These are phyloP conservation scores for Oemleria cerasiformis DNA, from an alignment of 306 rosid genomes.

Conservation along the genomic window DNA sequence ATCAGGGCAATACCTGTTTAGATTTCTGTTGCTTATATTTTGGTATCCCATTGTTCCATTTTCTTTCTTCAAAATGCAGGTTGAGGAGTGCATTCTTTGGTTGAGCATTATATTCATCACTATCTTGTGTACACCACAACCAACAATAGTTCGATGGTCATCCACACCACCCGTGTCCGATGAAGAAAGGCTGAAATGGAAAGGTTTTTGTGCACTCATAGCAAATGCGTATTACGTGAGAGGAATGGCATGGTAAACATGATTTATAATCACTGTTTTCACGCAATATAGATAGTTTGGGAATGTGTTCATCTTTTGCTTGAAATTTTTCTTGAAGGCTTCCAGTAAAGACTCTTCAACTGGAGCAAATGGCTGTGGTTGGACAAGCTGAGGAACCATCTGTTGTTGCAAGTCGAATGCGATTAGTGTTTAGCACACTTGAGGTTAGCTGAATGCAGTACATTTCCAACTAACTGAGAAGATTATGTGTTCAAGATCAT, in stretches of 20 bases:
- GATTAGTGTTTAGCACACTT: slow-evolving; percentile 79
- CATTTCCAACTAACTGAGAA: not conserved
- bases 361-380: slow-evolving; percentile 89
- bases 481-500: not conserved
- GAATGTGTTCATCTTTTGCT: not conserved
- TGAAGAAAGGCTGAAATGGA: slow-evolving; percentile 90
- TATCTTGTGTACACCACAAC: slow-evolving; percentile 94
- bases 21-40: slow-evolving; percentile 3
- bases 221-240: slow-evolving; percentile 88
- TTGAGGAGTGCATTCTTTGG: slow-evolving; percentile 94
- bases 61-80: slow-evolving; percentile 40
- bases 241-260: slow-evolving; percentile 98
- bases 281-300: not conserved
- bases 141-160: slow-evolving; percentile 95
- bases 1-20: not conserved
- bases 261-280: not conserved
- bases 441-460: slow-evolving; percentile 55
- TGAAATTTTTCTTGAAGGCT: slow-evolving; percentile 57
- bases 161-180: slow-evolving; percentile 83
- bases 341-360: slow-evolving; percentile 94
- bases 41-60: slow-evolving; percentile 11
- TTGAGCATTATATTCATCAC: slow-evolving; percentile 90
- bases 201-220: slow-evolving; percentile 92
- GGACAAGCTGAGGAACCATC: slow-evolving; percentile 89
- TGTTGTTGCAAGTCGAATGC: slow-evolving; percentile 92